Evolutionary conservation across 768 basidiomycete species (phyloP).

Genomic region (Sistotremastrum suecicum): DNA sequence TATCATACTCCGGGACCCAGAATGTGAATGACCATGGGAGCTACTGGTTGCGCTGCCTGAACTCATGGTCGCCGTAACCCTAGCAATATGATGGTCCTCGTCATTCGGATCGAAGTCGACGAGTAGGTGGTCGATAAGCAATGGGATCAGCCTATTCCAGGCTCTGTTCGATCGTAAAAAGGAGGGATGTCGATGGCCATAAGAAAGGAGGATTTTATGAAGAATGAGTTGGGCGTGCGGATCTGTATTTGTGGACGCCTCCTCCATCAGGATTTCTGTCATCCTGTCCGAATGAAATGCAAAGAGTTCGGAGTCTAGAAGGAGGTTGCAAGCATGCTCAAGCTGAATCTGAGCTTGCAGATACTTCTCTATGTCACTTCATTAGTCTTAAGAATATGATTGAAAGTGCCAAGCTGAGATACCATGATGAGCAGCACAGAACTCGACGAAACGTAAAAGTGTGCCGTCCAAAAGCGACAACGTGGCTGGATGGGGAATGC

Average conservation of each 20-base stretch:
- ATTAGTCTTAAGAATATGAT: neutral
- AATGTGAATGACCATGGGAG: constrained; percentile 14
- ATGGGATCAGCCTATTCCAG: constrained; percentile 70
- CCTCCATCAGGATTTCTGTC: constrained; percentile 63
- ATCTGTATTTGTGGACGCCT: constrained; percentile 60
- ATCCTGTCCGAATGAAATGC: constrained; percentile 85
- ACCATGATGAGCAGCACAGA: constrained; percentile 85
- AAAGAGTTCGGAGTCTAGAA: constrained; percentile 81
- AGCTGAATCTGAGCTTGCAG: constrained; percentile 74
- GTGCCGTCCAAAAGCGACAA: constrained; percentile 68
- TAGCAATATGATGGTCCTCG: constrained; percentile 43
- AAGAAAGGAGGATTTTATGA: constrained; percentile 61
- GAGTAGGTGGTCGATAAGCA: constrained; percentile 73
- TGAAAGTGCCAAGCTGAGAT: constrained; percentile 4
- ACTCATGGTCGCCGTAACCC: constrained; percentile 17
- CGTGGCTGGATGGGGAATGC: constrained; percentile 47
- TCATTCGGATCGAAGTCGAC: constrained; percentile 71
- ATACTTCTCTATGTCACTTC: constrained; percentile 51
- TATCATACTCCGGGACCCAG: constrained; percentile 20
- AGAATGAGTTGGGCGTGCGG: constrained; percentile 73
- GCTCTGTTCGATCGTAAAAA: constrained; percentile 71
- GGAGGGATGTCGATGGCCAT: constrained; percentile 52
- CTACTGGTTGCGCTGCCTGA: no score
- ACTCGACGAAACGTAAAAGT: constrained; percentile 56
- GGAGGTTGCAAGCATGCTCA: constrained; percentile 62